Conservation (phyloP, 2,329 filamentous ascomycete genomes). For the Aspergillus flavus region DNA sequence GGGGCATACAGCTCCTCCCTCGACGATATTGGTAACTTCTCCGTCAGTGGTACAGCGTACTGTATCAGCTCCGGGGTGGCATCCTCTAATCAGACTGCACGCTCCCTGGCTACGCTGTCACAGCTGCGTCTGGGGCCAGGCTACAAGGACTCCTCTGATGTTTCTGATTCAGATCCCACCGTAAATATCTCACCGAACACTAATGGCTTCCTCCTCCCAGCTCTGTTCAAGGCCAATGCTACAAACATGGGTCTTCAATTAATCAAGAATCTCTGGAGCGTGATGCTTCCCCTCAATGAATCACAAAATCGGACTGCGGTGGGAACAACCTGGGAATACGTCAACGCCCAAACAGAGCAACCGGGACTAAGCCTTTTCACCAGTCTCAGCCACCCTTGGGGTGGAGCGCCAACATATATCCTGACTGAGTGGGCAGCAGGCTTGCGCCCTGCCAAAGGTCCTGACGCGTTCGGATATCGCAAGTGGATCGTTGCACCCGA, state of each 20-base stretch:
- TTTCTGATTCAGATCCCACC: conserved; percentile 16
- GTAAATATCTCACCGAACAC: conserved; percentile 50
- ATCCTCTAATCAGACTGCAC: conserved; percentile 31
- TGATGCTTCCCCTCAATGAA: conserved; percentile 43
- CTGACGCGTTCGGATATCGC: not conserved
- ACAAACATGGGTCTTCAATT: conserved; percentile 32
- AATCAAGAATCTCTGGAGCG: conserved; percentile 44
- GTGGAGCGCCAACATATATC: conserved; percentile 50
- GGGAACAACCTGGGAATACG: conserved; percentile 52
- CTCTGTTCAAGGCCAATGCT: conserved; percentile 34
- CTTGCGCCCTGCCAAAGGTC: not conserved
- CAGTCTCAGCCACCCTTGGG: conserved; percentile 49
- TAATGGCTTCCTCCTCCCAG: conserved; percentile 47
- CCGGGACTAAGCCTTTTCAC: conserved; percentile 50
- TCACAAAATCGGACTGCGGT: conserved; percentile 29
- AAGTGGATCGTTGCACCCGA: not conserved
- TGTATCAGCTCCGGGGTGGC: conserved; percentile 24
- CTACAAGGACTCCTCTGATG: conserved; percentile 36
- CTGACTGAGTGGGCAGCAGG: conserved; percentile 36
- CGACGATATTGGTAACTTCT: not conserved
- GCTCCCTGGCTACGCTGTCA: conserved; percentile 33
- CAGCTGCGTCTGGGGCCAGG: conserved; percentile 37
- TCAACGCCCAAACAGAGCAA: conserved; percentile 36
- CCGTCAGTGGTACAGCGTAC: conserved; percentile 7
- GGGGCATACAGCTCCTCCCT: conserved; percentile 13